Evolutionary conservation across 140 eudicot genomes (phyloP).

Genomic region (Stevia rebaudiana): DNA sequence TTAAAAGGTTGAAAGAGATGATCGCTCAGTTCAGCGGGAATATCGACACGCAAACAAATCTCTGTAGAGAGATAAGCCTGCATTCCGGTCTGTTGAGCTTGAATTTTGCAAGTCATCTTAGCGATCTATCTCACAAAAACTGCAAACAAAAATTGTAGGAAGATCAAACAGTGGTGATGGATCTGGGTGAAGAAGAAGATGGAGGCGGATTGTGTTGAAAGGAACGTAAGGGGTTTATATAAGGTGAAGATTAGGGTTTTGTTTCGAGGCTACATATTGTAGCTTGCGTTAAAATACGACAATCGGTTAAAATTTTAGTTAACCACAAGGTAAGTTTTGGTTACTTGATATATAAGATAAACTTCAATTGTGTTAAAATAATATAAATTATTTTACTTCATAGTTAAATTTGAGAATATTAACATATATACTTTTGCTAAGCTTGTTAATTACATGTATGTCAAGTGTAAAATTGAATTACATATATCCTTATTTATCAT

Average conservation of each 20-base stretch:
- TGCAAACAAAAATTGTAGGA: background rate
- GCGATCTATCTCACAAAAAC: conserved; percentile 27
- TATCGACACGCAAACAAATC: conserved; percentile 61
- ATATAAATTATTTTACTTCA: too few relatives aligned
- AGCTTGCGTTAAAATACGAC: background rate
- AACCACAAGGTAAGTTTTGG: too few relatives aligned
- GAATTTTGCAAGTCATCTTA: conserved; percentile 69
- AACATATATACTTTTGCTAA: too few relatives aligned
- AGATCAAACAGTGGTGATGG: background rate
- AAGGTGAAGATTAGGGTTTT: conserved; percentile 31
- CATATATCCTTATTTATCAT: too few relatives aligned
- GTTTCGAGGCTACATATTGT: background rate
- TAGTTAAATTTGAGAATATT: too few relatives aligned
- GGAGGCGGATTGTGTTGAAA: background rate
- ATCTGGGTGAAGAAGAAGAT: background rate
- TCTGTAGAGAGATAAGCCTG: conserved; percentile 30
- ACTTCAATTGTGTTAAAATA: too few relatives aligned
- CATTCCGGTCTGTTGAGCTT: conserved; percentile 97
- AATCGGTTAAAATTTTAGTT: background rate
- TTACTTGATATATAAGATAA: too few relatives aligned
- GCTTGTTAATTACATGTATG: too few relatives aligned
- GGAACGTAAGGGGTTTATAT: background rate
- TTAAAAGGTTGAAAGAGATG: background rate
- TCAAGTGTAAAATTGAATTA: too few relatives aligned
- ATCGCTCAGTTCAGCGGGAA: conserved; percentile 83